Percentiles rank a stretch among this genome's conserved stretches.
Evolutionary conservation across 495 filamentous ascomycete species (phyloP).

Genomic region (Hypoxylon cercidicola): DNA sequence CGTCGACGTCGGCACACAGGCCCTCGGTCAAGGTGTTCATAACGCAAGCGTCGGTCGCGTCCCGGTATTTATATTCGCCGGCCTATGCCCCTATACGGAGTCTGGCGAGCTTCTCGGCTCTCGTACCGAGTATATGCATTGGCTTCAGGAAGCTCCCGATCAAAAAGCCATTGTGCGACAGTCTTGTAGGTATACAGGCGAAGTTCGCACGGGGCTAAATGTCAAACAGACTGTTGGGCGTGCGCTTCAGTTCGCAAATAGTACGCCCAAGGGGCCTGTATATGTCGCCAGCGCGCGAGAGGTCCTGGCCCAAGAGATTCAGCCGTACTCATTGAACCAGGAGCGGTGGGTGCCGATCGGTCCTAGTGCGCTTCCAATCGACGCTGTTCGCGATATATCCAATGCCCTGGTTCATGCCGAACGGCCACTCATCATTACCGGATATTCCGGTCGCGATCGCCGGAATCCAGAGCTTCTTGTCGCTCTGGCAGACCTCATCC

Average conservation of each 20-base stretch:
- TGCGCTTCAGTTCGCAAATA: slow-evolving; percentile 77
- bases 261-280: slow-evolving; percentile 76
- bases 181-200: slow-evolving; percentile 78
- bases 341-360: slow-evolving; percentile 70
- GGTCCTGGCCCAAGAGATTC: slow-evolving; percentile 77
- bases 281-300: slow-evolving; percentile 76
- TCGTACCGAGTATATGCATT: slow-evolving; percentile 83
- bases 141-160: slow-evolving; percentile 83
- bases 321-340: slow-evolving; percentile 71
- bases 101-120: slow-evolving; percentile 79
- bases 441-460: slow-evolving; percentile 73
- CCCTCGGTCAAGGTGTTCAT: slow-evolving; percentile 79
- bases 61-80: slow-evolving; percentile 81
- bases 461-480: slow-evolving; percentile 69
- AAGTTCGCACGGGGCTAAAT: slow-evolving; percentile 80
- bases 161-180: slow-evolving; percentile 80
- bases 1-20: slow-evolving; percentile 84
- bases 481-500: slow-evolving; percentile 68
- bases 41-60: slow-evolving; percentile 80
- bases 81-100: slow-evolving; percentile 77
- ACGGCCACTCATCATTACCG: slow-evolving; percentile 73
- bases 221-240: slow-evolving; percentile 82
- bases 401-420: slow-evolving; percentile 69
- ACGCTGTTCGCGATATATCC: slow-evolving; percentile 67
- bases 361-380: slow-evolving; percentile 68